A percentile compares a stretch with the other conserved stretches of the same genome.
phyloP scores from a whole-genome alignment of 257 asterid genomes.

The Rubia yunnanensis region DNA sequence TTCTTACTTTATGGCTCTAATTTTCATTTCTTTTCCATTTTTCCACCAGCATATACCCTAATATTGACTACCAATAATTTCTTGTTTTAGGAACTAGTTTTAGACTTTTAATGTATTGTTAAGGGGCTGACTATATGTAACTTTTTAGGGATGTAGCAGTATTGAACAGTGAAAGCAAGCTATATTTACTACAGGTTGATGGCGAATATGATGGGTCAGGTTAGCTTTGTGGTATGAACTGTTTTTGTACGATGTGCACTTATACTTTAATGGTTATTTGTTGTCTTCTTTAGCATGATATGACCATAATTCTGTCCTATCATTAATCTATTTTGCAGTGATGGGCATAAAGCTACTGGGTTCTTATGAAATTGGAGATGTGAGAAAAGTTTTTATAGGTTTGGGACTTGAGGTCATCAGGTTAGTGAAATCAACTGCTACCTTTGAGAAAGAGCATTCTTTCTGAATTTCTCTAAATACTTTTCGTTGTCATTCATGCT shows the following conservation, averaged over 20 bases:
- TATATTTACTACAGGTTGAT: slow-evolving; percentile 25
- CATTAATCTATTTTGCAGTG: slow-evolving; percentile 22
- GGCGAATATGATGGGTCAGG: slow-evolving; percentile 46
- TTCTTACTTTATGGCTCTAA: background rate
- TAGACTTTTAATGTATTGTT: background rate
- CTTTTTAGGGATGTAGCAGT: slow-evolving; percentile 23
- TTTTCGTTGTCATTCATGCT: slow-evolving; percentile 1
- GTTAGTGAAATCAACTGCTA: slow-evolving; percentile 19
- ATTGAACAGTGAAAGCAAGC: slow-evolving; percentile 31
- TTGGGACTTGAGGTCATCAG: slow-evolving; percentile 42
- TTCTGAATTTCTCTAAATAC: slow-evolving; percentile 15
- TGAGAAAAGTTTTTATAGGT: slow-evolving; percentile 31
- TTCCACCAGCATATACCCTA: background rate
- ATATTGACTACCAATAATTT: background rate
- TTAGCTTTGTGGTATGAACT: slow-evolving; percentile 65
- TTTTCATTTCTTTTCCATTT: background rate
- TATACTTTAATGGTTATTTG: slow-evolving; percentile 7
- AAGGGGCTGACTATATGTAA: background rate
- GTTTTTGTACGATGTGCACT: slow-evolving; percentile 20
- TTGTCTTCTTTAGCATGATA: background rate
- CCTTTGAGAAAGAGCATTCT: background rate
- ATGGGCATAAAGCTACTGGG: slow-evolving; percentile 24
- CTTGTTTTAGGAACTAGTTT: slow-evolving; percentile 4
- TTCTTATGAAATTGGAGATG: slow-evolving; percentile 20
- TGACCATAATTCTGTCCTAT: slow-evolving; percentile 1